Evolutionary conservation across 177 flowering plant genomes (phyloP).

Genomic region (Vitis hybrid): DNA sequence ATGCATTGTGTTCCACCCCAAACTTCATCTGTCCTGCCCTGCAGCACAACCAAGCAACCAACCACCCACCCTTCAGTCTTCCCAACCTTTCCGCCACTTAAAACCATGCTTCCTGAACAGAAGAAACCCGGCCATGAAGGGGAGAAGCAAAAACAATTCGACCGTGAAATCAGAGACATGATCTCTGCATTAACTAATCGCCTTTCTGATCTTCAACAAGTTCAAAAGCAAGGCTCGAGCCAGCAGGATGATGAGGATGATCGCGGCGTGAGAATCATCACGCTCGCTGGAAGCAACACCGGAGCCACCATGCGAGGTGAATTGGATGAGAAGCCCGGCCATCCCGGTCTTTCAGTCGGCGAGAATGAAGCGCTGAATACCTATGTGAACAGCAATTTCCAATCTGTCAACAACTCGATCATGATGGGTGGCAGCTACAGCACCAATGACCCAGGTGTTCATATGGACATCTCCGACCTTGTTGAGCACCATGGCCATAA

Average conservation of each 20-base stretch:
- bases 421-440: slow-evolving; percentile 69
- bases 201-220: slow-evolving; percentile 25
- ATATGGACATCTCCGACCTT: slow-evolving; percentile 42
- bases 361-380: slow-evolving; percentile 36
- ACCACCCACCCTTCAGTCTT: background rate
- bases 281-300: slow-evolving; percentile 63
- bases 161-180: slow-evolving; percentile 48
- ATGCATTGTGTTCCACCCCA: background rate
- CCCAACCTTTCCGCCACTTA: background rate
- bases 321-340: slow-evolving; percentile 22
- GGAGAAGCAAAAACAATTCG: slow-evolving; percentile 29
- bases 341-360: background rate
- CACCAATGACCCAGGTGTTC: slow-evolving; percentile 80
- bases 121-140: slow-evolving; percentile 10
- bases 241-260: slow-evolving; percentile 30
- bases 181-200: slow-evolving; percentile 45
- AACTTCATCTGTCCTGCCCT: background rate
- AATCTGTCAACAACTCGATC: slow-evolving; percentile 78
- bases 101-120: slow-evolving; percentile 12
- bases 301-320: slow-evolving; percentile 69
- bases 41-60: background rate
- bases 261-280: slow-evolving; percentile 47
- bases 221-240: slow-evolving; percentile 24
- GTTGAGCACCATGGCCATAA: slow-evolving; percentile 12
- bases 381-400: slow-evolving; percentile 77